Percentiles rank a stretch among this genome's conserved stretches.
Evolutionary conservation across 2,329 filamentous ascomycete species (phyloP).

Genomic region (Magnaporthiopsis incrustans): DNA sequence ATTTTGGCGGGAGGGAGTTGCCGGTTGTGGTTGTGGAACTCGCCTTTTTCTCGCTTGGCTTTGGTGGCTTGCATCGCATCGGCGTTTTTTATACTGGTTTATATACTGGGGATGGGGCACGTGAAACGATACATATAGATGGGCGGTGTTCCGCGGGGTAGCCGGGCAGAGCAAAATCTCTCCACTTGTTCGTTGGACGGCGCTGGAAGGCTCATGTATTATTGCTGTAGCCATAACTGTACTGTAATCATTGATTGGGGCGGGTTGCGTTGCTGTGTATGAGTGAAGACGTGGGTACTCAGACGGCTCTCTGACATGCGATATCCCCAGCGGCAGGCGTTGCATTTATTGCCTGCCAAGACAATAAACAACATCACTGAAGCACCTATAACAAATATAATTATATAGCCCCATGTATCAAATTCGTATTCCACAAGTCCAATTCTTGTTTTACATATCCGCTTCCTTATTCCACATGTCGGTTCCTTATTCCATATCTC

Average conservation of each 20-base stretch:
- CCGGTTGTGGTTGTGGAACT: slow-evolving; percentile 7
- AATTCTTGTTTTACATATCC: too few relatives aligned
- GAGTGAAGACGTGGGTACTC: too few relatives aligned
- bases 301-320: too few relatives aligned
- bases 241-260: not conserved
- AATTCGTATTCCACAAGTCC: too few relatives aligned
- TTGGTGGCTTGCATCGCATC: slow-evolving; percentile 6
- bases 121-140: slow-evolving; percentile 8
- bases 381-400: too few relatives aligned
- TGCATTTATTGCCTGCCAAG: too few relatives aligned
- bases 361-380: too few relatives aligned
- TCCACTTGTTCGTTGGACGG: not conserved
- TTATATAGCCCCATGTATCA: too few relatives aligned
- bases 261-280: not conserved
- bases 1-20: slow-evolving; percentile 1
- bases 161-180: not conserved
- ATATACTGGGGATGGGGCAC: not conserved
- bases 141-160: not conserved
- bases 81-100: slow-evolving; percentile 4
- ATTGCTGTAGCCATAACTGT: not conserved
- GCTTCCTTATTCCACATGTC: too few relatives aligned
- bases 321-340: too few relatives aligned
- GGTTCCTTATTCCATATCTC: too few relatives aligned
- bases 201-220: not conserved
- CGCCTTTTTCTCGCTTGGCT: not conserved